Base-by-base conservation (phyloP, 2,329 filamentous ascomycete genomes). In the Exophiala calicioides region DNA sequence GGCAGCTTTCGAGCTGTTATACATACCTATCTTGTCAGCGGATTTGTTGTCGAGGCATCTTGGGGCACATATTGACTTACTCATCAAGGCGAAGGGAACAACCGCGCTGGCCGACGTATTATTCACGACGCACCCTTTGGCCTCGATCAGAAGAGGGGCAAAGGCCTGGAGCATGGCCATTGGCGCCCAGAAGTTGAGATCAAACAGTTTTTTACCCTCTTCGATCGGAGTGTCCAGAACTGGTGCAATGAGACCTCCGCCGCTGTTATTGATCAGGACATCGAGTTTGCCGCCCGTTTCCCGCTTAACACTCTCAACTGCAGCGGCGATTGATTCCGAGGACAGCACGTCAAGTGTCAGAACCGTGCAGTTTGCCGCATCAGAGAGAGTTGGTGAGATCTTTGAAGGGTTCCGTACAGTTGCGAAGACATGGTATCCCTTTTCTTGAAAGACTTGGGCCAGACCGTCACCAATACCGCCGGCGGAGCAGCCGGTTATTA, bases 211-310 rank as follows among this genome's bases (percentile, higher is more conserved):
- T 37, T 63, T 68, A n/a, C 63, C 65, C 12, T 65, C 50, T 1
- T 56, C 50, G 19, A 68, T 50, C 18, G 57, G 48, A 12, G 49
- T 29, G 43, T 68, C 65, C 15, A 62, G 39, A 3, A 63, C 49
- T n/a, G 65, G 61, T 50, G 59, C 59, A 4, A 57, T 16, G 19
- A 43, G 32, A 3, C 29, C 7, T 9, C 61, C 67, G 16, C 73
- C 73, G 9, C 72, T 71, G 60, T 75, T 75, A 52, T 75, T 75
- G 32, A 75, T 63, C 26, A 76, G 57, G 8, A 73, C 61, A 45
- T 72, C 63, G 6, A 73, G 60, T 4, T 41, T 62, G 9, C 67
- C 68, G 8, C 60, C 62, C 0, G 66, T 68, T n/a, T 34, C 26
- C n/a, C 26, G 26, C 3, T 13, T 44, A 15, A 62, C 24, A 4